These are phyloP conservation scores for Rosa chinensis DNA, from an alignment of 306 rosid genomes.

Conservation along the genomic window DNA sequence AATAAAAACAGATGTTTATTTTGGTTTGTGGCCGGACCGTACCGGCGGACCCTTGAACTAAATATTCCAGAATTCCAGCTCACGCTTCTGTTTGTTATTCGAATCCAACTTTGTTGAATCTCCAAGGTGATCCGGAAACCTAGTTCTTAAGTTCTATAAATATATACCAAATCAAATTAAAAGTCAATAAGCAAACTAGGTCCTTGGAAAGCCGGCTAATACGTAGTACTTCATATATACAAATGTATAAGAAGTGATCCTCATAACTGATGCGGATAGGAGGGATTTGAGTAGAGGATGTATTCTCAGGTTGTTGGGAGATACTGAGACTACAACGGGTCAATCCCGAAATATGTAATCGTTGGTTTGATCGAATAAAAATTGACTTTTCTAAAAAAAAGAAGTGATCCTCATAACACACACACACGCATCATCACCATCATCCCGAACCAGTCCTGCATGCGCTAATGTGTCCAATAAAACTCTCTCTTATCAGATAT, in stretches of 20 bases:
- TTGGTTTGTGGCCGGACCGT: too few relatives aligned
- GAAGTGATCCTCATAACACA: neutral
- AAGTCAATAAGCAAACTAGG: neutral
- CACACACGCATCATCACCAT: neutral
- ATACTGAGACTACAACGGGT: too few relatives aligned
- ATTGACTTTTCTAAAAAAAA: neutral
- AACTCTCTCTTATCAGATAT: too few relatives aligned
- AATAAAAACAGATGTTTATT: too few relatives aligned
- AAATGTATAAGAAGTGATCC: neutral
- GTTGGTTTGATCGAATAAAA: too few relatives aligned
- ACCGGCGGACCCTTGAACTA: neutral
- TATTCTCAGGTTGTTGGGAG: too few relatives aligned
- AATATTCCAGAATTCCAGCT: neutral
- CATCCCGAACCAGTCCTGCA: too few relatives aligned
- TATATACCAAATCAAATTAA: neutral
- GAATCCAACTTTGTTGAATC: neutral
- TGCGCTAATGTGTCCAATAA: too few relatives aligned
- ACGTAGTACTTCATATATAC: neutral
- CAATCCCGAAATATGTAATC: too few relatives aligned
- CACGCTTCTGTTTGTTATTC: neutral
- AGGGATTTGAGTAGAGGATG: too few relatives aligned
- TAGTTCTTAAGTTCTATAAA: neutral
- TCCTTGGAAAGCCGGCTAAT: neutral
- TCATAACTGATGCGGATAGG: neutral
- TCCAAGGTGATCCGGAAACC: neutral